Evolutionary conservation across 495 filamentous ascomycete genomes (phyloP).

Genomic region (Aspergillus diversus): DNA sequence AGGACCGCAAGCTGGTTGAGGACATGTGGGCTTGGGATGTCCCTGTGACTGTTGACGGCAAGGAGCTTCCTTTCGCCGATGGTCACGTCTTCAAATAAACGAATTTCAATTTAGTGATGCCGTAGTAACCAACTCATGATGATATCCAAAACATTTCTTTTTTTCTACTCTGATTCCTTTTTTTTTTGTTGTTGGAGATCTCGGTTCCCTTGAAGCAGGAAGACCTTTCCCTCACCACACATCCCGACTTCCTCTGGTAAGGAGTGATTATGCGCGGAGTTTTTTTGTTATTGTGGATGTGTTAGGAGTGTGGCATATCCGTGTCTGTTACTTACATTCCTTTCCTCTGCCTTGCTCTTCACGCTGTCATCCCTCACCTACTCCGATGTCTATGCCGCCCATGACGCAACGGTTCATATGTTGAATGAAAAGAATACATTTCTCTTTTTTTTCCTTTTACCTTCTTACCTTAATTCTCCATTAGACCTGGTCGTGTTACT

Average conservation of each 20-base stretch:
- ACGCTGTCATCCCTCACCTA: slow-evolving; percentile 2
- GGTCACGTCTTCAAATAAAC: slow-evolving; percentile 99
- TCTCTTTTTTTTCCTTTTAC: slow-evolving; percentile 4
- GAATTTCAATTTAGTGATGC: slow-evolving; percentile 25
- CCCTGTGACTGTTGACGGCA: slow-evolving; percentile 74
- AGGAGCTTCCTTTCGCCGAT: slow-evolving; percentile 77
- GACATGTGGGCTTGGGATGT: slow-evolving; percentile 90
- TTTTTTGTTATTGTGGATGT: background rate
- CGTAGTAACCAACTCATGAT: slow-evolving; percentile 25
- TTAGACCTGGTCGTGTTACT: slow-evolving; percentile 6
- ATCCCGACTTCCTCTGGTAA: too few relatives aligned
- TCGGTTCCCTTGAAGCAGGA: slow-evolving; percentile 1
- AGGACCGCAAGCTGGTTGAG: slow-evolving; percentile 82
- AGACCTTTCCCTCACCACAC: too few relatives aligned
- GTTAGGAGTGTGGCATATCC: background rate
- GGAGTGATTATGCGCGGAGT: background rate
- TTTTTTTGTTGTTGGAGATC: background rate
- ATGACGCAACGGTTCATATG: slow-evolving; percentile 24
- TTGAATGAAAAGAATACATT: slow-evolving; percentile 22
- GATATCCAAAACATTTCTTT: slow-evolving; percentile 27
- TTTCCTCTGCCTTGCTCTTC: background rate
- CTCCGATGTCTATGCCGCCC: slow-evolving; percentile 22
- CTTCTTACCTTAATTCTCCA: background rate
- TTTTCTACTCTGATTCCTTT: slow-evolving; percentile 12
- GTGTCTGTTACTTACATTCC: background rate